These are phyloP conservation scores for Entomortierella beljakovae DNA, from an alignment of 192 early-diverging fungal species.

Conservation along the genomic window DNA sequence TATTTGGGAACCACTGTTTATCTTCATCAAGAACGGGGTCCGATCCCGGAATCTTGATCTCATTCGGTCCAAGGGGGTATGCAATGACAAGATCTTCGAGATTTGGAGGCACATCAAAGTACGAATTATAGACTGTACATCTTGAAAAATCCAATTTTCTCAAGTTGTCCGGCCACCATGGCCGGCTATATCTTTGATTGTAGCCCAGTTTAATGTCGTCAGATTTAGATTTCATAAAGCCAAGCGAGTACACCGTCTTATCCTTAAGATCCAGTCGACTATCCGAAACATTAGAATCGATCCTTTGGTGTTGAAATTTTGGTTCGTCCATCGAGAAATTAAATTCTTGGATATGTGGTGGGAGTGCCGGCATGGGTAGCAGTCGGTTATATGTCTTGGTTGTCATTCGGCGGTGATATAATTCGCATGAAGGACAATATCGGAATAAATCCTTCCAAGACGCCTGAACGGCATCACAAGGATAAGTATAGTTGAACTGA, in stretches of 20 bases:
- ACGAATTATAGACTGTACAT: background rate
- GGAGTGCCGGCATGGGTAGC: conserved; percentile 23
- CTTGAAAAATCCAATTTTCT: conserved; percentile 26
- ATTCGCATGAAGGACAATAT: conserved; percentile 37
- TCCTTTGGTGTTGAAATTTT: conserved; percentile 10
- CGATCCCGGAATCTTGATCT: background rate
- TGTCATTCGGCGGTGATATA: conserved; percentile 23
- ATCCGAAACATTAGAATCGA: conserved; percentile 15
- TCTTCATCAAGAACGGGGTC: background rate
- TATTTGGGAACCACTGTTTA: conserved; percentile 25
- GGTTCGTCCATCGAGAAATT: conserved; percentile 30
- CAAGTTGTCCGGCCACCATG: conserved; percentile 38
- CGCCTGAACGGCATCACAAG: conserved; percentile 30
- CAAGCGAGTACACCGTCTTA: conserved; percentile 4
- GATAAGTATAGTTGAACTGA: conserved; percentile 16
- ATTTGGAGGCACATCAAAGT: conserved; percentile 27
- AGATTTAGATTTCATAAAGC: conserved; percentile 14
- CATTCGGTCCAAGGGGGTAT: conserved; percentile 27
- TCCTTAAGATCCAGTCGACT: conserved; percentile 8
- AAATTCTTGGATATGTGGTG: conserved; percentile 25
- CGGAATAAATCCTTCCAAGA: conserved; percentile 36
- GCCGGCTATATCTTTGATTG: too few species aligned
- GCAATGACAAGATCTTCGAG: conserved; percentile 21
- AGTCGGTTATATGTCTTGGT: conserved; percentile 23
- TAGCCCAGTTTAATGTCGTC: too few species aligned